phyloP scores from a whole-genome alignment of 2,329 filamentous ascomycete genomes.

The Colletotrichum sp. region DNA sequence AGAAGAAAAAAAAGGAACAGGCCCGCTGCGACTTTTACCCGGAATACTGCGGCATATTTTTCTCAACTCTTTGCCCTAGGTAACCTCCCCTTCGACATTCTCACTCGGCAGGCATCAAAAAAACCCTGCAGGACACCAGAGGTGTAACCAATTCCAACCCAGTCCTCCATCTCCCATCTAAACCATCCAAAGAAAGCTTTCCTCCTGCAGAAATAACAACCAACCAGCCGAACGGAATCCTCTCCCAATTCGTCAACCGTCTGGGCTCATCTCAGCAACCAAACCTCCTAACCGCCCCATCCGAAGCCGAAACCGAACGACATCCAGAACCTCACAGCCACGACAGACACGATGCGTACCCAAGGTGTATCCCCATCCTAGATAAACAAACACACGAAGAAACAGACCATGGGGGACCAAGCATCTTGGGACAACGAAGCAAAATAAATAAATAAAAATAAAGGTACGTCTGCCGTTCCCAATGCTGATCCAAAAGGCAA shows the following conservation, averaged over 20 bases:
- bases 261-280: not conserved
- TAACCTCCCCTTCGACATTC: no score
- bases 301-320: not conserved
- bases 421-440: not conserved
- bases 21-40: not conserved
- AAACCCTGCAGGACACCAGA: no score
- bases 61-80: not conserved
- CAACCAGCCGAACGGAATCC: no score
- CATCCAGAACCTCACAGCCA: not conserved
- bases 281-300: not conserved
- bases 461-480: not conserved
- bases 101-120: no score
- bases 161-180: not conserved
- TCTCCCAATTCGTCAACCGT: no score
- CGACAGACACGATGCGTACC: not conserved
- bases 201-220: not conserved
- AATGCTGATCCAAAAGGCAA: not conserved
- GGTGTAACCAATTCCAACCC: not conserved
- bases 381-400: not conserved
- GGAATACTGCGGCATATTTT: not conserved
- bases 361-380: not conserved
- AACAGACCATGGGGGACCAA: fast-evolving
- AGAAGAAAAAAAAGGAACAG: not conserved
- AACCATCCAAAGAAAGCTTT: fast-evolving
- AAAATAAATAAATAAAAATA: not conserved